A percentile compares a stretch with the other conserved stretches of the same genome.
Evolutionary conservation across 768 basidiomycete genomes (phyloP).

Genomic region (Ramaria rubella): DNA sequence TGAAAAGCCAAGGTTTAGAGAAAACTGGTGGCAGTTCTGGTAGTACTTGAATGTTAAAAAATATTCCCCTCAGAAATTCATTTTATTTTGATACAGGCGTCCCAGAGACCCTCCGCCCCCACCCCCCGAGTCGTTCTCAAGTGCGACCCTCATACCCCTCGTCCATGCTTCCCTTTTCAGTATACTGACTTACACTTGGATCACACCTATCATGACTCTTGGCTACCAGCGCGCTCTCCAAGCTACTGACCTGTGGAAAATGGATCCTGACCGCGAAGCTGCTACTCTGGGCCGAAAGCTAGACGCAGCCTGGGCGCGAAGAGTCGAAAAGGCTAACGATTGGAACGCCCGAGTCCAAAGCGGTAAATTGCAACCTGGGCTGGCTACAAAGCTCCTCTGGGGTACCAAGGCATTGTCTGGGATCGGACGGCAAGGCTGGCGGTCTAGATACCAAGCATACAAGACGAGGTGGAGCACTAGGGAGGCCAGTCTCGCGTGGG

Average conservation of each 20-base stretch:
- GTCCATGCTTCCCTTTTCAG: slow-evolving; percentile 52
- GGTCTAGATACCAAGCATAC: slow-evolving; percentile 1
- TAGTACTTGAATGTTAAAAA: neutral
- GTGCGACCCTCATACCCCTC: slow-evolving; percentile 55
- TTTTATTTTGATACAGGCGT: slow-evolving; percentile 46
- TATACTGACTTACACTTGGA: slow-evolving; percentile 59
- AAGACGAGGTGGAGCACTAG: slow-evolving; percentile 36
- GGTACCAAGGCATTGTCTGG: slow-evolving; percentile 20
- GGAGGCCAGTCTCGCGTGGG: slow-evolving; percentile 49
- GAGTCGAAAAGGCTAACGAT: slow-evolving; percentile 42
- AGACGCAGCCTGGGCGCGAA: slow-evolving; percentile 46
- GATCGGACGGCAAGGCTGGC: slow-evolving; percentile 17
- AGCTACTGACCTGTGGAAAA: slow-evolving; percentile 68
- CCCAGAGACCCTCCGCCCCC: slow-evolving; percentile 54
- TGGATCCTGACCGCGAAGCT: slow-evolving; percentile 46
- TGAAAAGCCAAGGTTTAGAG: slow-evolving; percentile 34
- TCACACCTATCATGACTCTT: slow-evolving; percentile 41
- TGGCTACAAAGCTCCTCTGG: slow-evolving; percentile 37
- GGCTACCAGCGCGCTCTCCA: slow-evolving; percentile 71
- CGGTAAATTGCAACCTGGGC: slow-evolving; percentile 39
- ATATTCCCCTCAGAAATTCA: neutral
- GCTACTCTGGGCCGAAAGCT: slow-evolving; percentile 45
- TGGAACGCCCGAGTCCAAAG: slow-evolving; percentile 48
- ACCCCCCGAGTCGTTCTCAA: slow-evolving; percentile 47
- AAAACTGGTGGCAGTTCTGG: slow-evolving; percentile 15